phyloP scores from a whole-genome alignment of 2,329 filamentous ascomycete genomes.

The Aureobasidium melanogenum region DNA sequence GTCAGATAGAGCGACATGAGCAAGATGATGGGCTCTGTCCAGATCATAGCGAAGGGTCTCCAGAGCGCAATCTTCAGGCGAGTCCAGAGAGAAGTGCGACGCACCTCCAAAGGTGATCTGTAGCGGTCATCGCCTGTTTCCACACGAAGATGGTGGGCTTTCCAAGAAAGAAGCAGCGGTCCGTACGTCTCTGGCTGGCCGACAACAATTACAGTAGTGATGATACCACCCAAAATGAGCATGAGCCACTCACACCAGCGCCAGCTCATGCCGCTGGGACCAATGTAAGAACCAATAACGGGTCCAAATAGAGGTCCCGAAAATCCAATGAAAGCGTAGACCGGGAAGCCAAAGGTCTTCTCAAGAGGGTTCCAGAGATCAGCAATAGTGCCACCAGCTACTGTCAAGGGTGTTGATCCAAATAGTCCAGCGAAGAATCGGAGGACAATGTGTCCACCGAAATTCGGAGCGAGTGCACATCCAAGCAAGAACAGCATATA shows the following conservation, averaged over 20 bases:
- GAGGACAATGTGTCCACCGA: constrained; percentile 19
- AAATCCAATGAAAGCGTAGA: constrained; percentile 16
- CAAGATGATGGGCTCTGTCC: constrained; percentile 35
- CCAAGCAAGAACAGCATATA: constrained; percentile 12
- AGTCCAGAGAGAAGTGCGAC: constrained; percentile 13
- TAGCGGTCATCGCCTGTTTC: constrained; percentile 20
- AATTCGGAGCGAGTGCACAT: constrained; percentile 16
- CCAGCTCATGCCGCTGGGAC: constrained; percentile 19
- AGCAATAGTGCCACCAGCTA: constrained; percentile 20
- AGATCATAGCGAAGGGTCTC: constrained; percentile 19
- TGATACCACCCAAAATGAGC: constrained; percentile 24
- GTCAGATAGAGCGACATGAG: constrained; percentile 43
- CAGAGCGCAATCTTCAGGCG: constrained; percentile 16
- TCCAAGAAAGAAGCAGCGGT: constrained; percentile 30
- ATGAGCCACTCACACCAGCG: constrained; percentile 35
- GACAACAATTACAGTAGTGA: constrained; percentile 26
- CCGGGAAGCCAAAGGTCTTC: constrained; percentile 18
- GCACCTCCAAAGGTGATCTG: constrained; percentile 17
- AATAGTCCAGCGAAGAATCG: constrained; percentile 22
- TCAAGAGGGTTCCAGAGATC: constrained; percentile 21
- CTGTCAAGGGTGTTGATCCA: constrained; percentile 18
- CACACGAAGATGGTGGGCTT: constrained; percentile 25
- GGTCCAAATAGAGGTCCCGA: constrained; percentile 17
- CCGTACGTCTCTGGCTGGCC: constrained; percentile 45
- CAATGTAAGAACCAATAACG: constrained; percentile 16